Base-by-base conservation (phyloP, 2,329 filamentous ascomycete genomes). In the Thelonectria olida region DNA sequence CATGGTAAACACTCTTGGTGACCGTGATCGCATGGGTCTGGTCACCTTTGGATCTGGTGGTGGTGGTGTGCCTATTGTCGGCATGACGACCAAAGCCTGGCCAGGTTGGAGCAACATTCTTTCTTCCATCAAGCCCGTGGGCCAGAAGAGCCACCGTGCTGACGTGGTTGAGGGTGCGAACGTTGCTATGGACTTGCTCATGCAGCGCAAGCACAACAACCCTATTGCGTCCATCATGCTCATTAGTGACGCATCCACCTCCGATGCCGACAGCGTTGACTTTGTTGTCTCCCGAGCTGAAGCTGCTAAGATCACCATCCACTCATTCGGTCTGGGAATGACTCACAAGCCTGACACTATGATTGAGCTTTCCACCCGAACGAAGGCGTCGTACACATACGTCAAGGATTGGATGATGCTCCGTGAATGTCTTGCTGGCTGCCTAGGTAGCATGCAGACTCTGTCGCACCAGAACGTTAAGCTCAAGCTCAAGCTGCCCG, bases 391-490 rank as follows among this genome's bases (percentile, higher is more conserved):
- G 1, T 99, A 98, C 74, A 96, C 93, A 1, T 99, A 98, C 72
- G 94, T 99, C 69, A 99, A 98, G 79, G 96, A 99, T 77, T 99
- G 96, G 96, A 98, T 98, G 95, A 99, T 98, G 95, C 85, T 99
- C 34, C 90, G 96, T 25, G 96, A 99, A 77, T 98, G 96, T 75
- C 85, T 97, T 44, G 96, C 94, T 22, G 96, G 96, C 42, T 98
- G 95, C 72, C 82, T 99, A 25, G 96, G 96, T 47, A 90, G 93
- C 13, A 86, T 98, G 74, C 96, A 99, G 77, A 93, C 92, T 2
- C 90, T 93, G 25, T 98, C 96, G n/a, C 96, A 99, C 75, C 96
- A 98, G 76, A 98, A 98, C 73, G 96, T 96, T 58, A 97, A 97
- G 81, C 85, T 99, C 55, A 97, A 96, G 82, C 87, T 99, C 58